These are phyloP conservation scores for Coemansia sp. DNA, from an alignment of 192 early-diverging fungal genomes.

Conservation along the genomic window DNA sequence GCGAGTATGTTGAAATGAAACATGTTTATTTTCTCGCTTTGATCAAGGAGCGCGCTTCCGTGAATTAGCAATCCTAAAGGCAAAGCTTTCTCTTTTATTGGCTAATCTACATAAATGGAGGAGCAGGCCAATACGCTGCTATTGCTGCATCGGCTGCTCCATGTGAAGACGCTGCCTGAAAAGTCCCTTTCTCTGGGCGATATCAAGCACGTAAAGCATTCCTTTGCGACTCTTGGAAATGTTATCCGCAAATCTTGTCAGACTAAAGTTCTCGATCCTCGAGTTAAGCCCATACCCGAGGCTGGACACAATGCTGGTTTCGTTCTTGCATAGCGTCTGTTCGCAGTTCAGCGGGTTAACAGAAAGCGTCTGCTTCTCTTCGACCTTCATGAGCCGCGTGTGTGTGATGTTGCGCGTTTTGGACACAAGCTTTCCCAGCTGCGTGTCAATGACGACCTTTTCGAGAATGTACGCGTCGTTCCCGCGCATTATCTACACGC, in stretches of 20 bases:
- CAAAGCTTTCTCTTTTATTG: background rate
- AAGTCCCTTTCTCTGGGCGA: conserved; percentile 53
- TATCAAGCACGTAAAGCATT: conserved; percentile 56
- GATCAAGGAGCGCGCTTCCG: background rate
- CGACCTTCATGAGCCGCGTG: conserved; percentile 88
- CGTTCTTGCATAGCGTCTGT: conserved; percentile 75
- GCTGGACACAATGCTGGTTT: conserved; percentile 86
- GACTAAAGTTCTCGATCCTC: conserved; percentile 87
- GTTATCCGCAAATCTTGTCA: conserved; percentile 80
- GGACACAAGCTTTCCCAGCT: conserved; percentile 76
- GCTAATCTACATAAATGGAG: background rate
- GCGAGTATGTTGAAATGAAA: too few relatives aligned
- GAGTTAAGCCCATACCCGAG: conserved; percentile 84
- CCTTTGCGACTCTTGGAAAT: conserved; percentile 54
- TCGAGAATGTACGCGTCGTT: conserved; percentile 92
- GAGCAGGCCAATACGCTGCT: background rate
- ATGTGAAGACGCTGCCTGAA: conserved; percentile 37
- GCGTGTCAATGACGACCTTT: conserved; percentile 81
- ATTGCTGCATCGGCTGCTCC: conserved; percentile 18
- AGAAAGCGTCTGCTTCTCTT: conserved; percentile 83
- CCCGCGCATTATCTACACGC: conserved; percentile 71
- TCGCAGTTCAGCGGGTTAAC: conserved; percentile 58
- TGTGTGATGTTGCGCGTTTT: conserved; percentile 90
- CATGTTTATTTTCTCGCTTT: background rate
- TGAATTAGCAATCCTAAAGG: background rate